Evolutionary conservation across 2,329 filamentous ascomycete genomes (phyloP).

Genomic region (Coleophoma crateriformis): DNA sequence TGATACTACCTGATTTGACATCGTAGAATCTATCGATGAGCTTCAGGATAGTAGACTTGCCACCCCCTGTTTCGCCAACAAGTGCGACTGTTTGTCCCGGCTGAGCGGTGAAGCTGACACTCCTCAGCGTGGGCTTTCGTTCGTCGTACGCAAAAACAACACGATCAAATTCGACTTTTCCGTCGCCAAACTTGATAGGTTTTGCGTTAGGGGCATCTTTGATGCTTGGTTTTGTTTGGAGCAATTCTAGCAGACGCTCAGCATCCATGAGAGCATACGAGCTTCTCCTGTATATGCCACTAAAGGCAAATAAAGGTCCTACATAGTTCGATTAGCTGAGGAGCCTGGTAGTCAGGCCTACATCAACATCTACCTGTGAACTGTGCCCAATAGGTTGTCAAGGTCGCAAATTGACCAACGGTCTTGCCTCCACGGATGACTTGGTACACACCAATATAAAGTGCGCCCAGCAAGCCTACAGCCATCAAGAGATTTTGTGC

Average conservation of each 20-base stretch:
- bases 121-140: slow-evolving; percentile 25
- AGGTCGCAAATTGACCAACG: slow-evolving; percentile 57
- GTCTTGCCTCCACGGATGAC: slow-evolving; percentile 35
- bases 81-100: slow-evolving; percentile 36
- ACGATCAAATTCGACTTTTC: slow-evolving; percentile 25
- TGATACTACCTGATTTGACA: slow-evolving; percentile 30
- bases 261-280: slow-evolving; percentile 57
- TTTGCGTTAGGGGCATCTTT: slow-evolving; percentile 39
- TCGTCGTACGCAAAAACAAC: slow-evolving; percentile 32
- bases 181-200: slow-evolving; percentile 35
- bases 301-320: slow-evolving; percentile 29
- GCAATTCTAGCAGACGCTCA: slow-evolving; percentile 51
- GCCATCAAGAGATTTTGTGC: slow-evolving; percentile 47
- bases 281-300: slow-evolving; percentile 40
- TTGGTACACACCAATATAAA: slow-evolving; percentile 22
- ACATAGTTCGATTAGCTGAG: slow-evolving; percentile 4
- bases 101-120: slow-evolving; percentile 27
- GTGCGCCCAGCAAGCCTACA: slow-evolving; percentile 40
- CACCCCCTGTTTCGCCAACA: slow-evolving; percentile 38
- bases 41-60: slow-evolving; percentile 37
- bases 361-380: slow-evolving; percentile 27
- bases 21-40: slow-evolving; percentile 40
- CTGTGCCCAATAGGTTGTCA: slow-evolving; percentile 60
- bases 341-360: too few relatives aligned
- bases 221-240: slow-evolving; percentile 52